phyloP scores from a whole-genome alignment of 192 early-diverging fungal species.

The Entomortierella beljakovae region DNA sequence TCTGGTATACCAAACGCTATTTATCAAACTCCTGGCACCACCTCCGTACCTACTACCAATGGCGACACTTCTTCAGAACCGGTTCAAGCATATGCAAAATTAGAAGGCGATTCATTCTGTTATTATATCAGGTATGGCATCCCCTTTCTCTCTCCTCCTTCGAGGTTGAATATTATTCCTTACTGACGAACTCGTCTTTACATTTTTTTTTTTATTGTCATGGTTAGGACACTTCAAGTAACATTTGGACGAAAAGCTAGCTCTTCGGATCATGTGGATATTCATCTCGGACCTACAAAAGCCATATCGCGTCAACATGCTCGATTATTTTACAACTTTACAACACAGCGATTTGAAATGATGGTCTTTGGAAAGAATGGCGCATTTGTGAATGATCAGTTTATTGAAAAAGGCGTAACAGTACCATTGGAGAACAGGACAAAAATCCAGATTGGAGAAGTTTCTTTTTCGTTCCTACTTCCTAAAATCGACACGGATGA shows the following conservation, averaged over 20 bases:
- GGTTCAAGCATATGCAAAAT: slow-evolving; percentile 91
- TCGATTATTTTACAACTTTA: slow-evolving; percentile 87
- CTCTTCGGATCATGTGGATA: slow-evolving; percentile 78
- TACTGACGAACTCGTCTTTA: background rate
- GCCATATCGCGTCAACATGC: slow-evolving; percentile 90
- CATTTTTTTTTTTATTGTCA: background rate
- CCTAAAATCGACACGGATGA: slow-evolving; percentile 67
- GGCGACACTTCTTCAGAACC: slow-evolving; percentile 56
- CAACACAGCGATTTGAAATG: slow-evolving; percentile 84
- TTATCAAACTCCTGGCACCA: background rate
- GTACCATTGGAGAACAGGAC: slow-evolving; percentile 76
- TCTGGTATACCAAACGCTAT: too few relatives aligned
- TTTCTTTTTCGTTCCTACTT: slow-evolving; percentile 83
- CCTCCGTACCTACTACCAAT: slow-evolving; percentile 5
- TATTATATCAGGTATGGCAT: slow-evolving; percentile 76
- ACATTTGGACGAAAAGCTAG: slow-evolving; percentile 79
- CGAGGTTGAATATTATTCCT: background rate
- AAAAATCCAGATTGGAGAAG: slow-evolving; percentile 88
- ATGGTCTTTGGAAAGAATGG: slow-evolving; percentile 92
- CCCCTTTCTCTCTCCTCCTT: background rate
- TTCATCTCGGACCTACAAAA: slow-evolving; percentile 87
- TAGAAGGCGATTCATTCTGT: slow-evolving; percentile 85
- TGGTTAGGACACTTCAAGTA: slow-evolving; percentile 79
- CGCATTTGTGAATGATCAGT: slow-evolving; percentile 85
- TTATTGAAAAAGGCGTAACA: slow-evolving; percentile 73